phyloP scores from a whole-genome alignment of 2,329 filamentous ascomycete species.

The Herpotrichia juniperi region DNA sequence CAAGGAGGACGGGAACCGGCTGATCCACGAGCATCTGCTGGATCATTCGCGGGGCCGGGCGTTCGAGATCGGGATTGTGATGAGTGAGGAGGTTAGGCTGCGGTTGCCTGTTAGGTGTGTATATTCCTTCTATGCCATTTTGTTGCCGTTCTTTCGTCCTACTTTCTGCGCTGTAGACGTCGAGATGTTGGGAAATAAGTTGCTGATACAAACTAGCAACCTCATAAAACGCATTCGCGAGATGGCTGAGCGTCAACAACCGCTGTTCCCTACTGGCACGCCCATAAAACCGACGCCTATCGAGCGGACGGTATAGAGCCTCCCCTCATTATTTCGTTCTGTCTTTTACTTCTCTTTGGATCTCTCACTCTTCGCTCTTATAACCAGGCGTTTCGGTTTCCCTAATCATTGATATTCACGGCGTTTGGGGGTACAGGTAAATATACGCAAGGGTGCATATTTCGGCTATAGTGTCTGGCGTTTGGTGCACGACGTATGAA shows the following conservation, averaged over 20 bases:
- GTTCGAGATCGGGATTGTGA: slow-evolving; percentile 58
- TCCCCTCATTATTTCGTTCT: not conserved
- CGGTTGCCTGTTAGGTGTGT: slow-evolving; percentile 49
- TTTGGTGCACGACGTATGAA: no score
- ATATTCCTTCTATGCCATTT: no score
- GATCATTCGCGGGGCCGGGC: slow-evolving; percentile 64
- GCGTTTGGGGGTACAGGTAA: no score
- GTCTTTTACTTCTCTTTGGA: no score
- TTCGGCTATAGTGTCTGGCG: no score
- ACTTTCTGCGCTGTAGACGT: not conserved
- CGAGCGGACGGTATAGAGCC: slow-evolving; percentile 2
- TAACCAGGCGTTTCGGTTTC: not conserved
- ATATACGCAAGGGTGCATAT: no score
- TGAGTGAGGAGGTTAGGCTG: slow-evolving; percentile 56
- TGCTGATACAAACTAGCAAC: slow-evolving; percentile 35
- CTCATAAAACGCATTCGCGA: slow-evolving; percentile 55
- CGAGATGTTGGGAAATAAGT: not conserved
- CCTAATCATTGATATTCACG: no score
- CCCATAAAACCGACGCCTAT: slow-evolving; percentile 2
- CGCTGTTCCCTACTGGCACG: slow-evolving; percentile 27
- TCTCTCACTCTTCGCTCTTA: not conserved
- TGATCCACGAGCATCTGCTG: slow-evolving; percentile 66
- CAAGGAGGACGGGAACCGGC: slow-evolving; percentile 58
- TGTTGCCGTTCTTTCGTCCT: no score
- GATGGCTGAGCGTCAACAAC: slow-evolving; percentile 42